Conservation (phyloP, 164 flowering plant species). For the Chimonanthus salicifolius region DNA sequence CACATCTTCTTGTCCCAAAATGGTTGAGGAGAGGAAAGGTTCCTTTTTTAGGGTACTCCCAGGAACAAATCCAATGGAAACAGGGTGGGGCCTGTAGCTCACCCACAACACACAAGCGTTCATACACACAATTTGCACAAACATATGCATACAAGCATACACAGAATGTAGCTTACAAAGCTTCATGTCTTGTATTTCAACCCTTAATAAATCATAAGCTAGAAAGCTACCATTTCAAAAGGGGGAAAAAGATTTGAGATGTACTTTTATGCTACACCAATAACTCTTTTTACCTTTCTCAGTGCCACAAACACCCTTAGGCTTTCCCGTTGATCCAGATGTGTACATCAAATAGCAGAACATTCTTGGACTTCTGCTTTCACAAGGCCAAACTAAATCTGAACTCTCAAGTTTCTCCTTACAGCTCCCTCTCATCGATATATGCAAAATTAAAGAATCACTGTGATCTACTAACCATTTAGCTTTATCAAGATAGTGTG, state of each 20-base stretch:
- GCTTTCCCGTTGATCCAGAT: conserved; percentile 90
- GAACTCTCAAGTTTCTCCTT: conserved; percentile 9
- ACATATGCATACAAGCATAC: too few species aligned
- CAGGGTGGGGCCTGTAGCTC: background rate
- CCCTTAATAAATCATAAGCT: too few species aligned
- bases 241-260: too few species aligned
- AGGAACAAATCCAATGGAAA: background rate
- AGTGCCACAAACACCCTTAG: conserved; percentile 92
- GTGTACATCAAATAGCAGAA: conserved; percentile 90
- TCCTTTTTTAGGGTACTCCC: background rate
- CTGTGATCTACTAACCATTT: conserved; percentile 40
- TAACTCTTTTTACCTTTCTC: conserved; percentile 51
- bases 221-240: too few species aligned
- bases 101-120: too few species aligned
- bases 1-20: background rate
- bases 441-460: conserved; percentile 33
- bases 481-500: conserved; percentile 21
- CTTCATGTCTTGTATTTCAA: too few species aligned
- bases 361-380: conserved; percentile 28
- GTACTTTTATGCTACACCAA: too few species aligned
- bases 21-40: background rate
- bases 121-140: too few species aligned
- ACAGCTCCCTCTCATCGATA: conserved; percentile 33
- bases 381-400: conserved; percentile 54
- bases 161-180: too few species aligned